phyloP scores from a whole-genome alignment of 1,139 yeast species.

The Suhomyces guaymorum region DNA sequence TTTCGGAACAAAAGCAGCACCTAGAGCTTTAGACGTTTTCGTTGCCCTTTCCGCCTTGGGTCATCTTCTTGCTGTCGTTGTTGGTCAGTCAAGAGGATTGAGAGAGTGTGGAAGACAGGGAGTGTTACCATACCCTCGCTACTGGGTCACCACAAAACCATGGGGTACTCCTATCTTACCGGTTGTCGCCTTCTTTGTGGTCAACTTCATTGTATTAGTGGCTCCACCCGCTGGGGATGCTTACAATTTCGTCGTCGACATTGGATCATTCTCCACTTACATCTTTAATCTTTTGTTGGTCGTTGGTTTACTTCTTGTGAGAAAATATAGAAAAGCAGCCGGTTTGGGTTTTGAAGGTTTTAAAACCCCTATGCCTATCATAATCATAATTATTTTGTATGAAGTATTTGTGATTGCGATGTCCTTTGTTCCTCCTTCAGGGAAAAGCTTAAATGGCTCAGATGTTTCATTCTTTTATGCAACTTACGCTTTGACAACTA shows the following conservation, averaged over 20 bases:
- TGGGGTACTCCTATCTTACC: conserved; percentile 46
- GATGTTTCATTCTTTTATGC: conserved; percentile 37
- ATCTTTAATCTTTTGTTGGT: conserved; percentile 37
- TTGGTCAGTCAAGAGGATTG: conserved; percentile 43
- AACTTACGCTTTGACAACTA: conserved; percentile 29
- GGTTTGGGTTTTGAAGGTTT: conserved; percentile 37
- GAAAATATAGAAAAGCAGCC: conserved; percentile 33
- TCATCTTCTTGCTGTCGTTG: conserved; percentile 40
- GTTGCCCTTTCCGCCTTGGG: conserved; percentile 47
- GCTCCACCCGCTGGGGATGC: conserved; percentile 52
- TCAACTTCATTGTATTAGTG: conserved; percentile 39
- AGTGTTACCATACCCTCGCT: conserved; percentile 40
- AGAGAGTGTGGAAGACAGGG: conserved; percentile 53
- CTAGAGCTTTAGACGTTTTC: conserved; percentile 34
- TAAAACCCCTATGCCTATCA: conserved; percentile 33
- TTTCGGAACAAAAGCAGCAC: conserved; percentile 34
- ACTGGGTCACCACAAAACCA: conserved; percentile 46
- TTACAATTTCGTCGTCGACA: conserved; percentile 41
- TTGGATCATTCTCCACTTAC: conserved; percentile 21
- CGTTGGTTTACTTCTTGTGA: conserved; percentile 36
- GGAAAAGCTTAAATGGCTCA: conserved; percentile 33
- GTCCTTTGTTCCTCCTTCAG: conserved; percentile 42
- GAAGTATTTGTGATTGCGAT: conserved; percentile 38
- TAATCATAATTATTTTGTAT: conserved; percentile 31
- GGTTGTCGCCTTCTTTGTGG: conserved; percentile 35